phyloP scores from a whole-genome alignment of 495 filamentous ascomycete genomes.

The Neohortaea acidophila region DNA sequence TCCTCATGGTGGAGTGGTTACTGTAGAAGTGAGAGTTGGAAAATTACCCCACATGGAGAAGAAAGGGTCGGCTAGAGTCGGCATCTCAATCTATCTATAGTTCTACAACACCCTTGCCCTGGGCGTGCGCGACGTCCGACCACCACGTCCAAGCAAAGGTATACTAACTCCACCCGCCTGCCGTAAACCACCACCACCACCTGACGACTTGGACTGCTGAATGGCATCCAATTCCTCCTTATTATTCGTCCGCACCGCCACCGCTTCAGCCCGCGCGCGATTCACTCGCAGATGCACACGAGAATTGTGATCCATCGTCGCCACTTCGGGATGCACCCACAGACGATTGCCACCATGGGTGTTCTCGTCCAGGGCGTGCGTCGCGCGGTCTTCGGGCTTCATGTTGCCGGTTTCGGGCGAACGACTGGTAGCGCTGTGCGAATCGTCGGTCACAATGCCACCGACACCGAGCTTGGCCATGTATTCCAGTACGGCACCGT shows the following conservation, averaged over 20 bases:
- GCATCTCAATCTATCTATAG: no score
- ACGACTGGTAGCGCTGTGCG: neutral
- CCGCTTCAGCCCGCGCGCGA: slow-evolving; percentile 10
- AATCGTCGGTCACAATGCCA: slow-evolving; percentile 19
- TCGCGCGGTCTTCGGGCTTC: slow-evolving; percentile 2
- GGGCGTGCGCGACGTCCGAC: no score
- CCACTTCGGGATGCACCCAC: slow-evolving; percentile 9
- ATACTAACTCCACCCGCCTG: no score
- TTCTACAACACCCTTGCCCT: no score
- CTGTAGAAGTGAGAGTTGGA: no score
- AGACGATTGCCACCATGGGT: slow-evolving; percentile 14
- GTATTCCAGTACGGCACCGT: neutral
- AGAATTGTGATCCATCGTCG: slow-evolving; percentile 10
- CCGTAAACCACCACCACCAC: no score
- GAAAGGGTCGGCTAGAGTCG: no score
- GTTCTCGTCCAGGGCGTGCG: slow-evolving; percentile 6
- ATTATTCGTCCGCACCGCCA: slow-evolving; percentile 8
- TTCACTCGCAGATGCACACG: slow-evolving; percentile 8
- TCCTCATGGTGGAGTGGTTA: slow-evolving; percentile 4
- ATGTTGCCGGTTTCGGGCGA: neutral
- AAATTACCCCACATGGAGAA: no score
- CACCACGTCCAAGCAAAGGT: no score
- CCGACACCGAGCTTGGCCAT: slow-evolving; percentile 23
- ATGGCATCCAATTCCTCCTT: slow-evolving; percentile 2
- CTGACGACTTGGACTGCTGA: slow-evolving; percentile 1